Evolutionary conservation across 345 rosid genomes (phyloP).

Genomic region (Populus euphratica): DNA sequence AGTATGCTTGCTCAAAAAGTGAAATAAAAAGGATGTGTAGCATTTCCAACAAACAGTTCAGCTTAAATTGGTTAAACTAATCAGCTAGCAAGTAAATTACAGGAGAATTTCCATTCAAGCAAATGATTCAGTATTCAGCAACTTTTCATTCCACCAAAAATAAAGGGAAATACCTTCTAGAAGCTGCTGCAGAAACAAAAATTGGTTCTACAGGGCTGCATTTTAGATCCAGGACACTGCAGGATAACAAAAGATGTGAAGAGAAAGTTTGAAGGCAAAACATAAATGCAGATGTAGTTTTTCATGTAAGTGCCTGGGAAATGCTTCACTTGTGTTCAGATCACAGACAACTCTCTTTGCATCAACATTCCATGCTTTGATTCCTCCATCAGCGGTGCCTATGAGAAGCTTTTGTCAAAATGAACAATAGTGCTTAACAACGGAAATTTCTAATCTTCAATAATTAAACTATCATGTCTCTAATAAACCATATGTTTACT

Average conservation of each 20-base stretch:
- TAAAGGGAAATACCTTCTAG: constrained; percentile 34
- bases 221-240: constrained; percentile 67
- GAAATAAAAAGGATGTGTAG: too few species aligned
- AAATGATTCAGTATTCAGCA: background rate
- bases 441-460: constrained; percentile 8
- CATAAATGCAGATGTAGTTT: background rate
- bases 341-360: constrained; percentile 80
- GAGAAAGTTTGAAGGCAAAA: constrained; percentile 4
- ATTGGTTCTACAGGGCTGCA: constrained; percentile 78
- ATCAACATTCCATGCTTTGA: constrained; percentile 78
- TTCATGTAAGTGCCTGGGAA: constrained; percentile 43
- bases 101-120: background rate
- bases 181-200: constrained; percentile 74
- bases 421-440: constrained; percentile 21
- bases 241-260: constrained; percentile 11
- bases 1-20: too few species aligned
- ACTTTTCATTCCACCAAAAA: background rate
- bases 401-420: constrained; percentile 58
- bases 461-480: background rate
- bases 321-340: constrained; percentile 53
- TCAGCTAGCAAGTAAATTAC: background rate
- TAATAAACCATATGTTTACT: background rate
- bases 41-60: too few species aligned
- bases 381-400: constrained; percentile 75
- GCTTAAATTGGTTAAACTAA: too few species aligned